A percentile compares a stretch with the other conserved stretches of the same genome.
These are phyloP conservation scores for Dendrobium officinale DNA, from an alignment of 106 monocot species.

Conservation along the genomic window DNA sequence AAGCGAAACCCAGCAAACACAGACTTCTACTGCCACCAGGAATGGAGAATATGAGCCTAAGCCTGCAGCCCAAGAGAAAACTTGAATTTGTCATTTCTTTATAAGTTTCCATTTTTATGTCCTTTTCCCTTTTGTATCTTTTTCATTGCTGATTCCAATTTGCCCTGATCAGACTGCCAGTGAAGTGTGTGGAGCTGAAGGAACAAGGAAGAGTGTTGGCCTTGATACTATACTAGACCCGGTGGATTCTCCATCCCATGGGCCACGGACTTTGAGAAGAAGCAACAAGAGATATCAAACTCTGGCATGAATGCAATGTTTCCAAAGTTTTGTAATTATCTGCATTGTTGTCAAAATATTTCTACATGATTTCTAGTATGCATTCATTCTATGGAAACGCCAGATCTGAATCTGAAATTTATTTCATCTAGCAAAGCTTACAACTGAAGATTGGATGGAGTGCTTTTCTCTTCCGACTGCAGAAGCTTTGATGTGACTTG, in stretches of 20 bases:
- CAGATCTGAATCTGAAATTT: no score
- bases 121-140: neutral
- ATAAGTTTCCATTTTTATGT: neutral
- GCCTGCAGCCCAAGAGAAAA: neutral
- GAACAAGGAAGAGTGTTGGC: constrained; percentile 32
- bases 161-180: constrained; percentile 8
- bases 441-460: no score
- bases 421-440: no score
- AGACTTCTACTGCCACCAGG: neutral
- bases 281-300: constrained; percentile 66
- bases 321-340: constrained; percentile 6
- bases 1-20: constrained; percentile 12
- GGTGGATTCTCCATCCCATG: constrained; percentile 48
- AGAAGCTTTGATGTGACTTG: no score
- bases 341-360: no score
- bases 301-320: constrained; percentile 88
- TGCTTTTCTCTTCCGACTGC: no score
- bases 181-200: constrained; percentile 15
- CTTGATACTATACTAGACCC: constrained; percentile 40
- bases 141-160: neutral
- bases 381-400: no score
- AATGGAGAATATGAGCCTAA: constrained; percentile 5
- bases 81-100: neutral
- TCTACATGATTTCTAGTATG: no score
- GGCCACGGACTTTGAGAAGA: constrained; percentile 66